Evolutionary conservation across 179 eudicot species (phyloP), one percentile per base, ranked within the genome.

Genomic region (Vitellaria paradoxa): DNA sequence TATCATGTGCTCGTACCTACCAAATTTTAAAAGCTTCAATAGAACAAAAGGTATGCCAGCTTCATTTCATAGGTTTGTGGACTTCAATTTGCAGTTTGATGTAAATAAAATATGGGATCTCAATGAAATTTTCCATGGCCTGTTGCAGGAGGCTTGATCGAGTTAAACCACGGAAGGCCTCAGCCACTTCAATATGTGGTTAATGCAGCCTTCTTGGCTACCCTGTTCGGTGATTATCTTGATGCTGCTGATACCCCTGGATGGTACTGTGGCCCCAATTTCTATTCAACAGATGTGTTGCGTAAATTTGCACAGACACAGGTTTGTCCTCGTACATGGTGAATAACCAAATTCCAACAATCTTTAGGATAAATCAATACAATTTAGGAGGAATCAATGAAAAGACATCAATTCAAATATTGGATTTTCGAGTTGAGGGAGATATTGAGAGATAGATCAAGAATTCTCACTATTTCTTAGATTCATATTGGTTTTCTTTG

Each of bases 121-220:
- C n/a, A 50, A 11, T 65, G 62, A 62, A 45, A 66, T 18, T 59
- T 53, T 60, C 56, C 52, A 23, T 79, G 64, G 37, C n/a, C 18
- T 40, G 42, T 57, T 84, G 47, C 87, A 95, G 99, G 99, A 65
- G 99, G 99, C 70, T 76, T 93, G 89, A 96, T 96, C 76, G 88
- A 93, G 70, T 84, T 96, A 77, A 96, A 90, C 82, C 96, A 93
- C 77, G 99, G 99, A 78, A 84, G 89, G 66, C 99, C 99, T 50
- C 99, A 96, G 86, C 98, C 98, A 56, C 98, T 96, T 76, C 98
- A 96, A 65, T 96, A 93, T 78, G 95, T 86, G 5, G 99, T 89
- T 42, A 96, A 96, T 87, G 96, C 99, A 53, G 99, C 99, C 40
- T 96, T 96, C 84, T 82, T 96, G 85, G 98, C 99, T 65, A 83